Evolutionary conservation across 1,139 yeast genomes (phyloP), one percentile per base, ranked within the genome.

Genomic region (Blastobotrys persicus): DNA sequence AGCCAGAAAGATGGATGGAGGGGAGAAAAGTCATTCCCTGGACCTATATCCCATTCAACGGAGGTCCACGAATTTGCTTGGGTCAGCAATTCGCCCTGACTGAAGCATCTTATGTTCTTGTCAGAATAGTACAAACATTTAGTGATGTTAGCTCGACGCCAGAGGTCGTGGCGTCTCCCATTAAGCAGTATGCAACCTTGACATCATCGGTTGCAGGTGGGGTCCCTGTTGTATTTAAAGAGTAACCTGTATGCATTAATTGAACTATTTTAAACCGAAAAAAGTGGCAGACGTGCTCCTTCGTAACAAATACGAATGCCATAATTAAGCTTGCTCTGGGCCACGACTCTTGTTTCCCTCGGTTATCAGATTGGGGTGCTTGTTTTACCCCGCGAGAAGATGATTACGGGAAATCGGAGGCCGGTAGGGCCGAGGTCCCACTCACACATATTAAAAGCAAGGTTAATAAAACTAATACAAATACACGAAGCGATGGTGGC

Each of bases 11-110:
- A 56, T 78, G 82, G 82, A 54, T 51, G 11, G 59, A 54, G 20
- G 44, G 46, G 23, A 48, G 51, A 31, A 59, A 56, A 46, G 52
- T 56, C 14, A 55, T 38, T 4, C 38, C 59, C 16, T 67, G 71
- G 70, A 65, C 61, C n/a, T 67, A 61, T 49, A 50, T 65, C 31
- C 70, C 70, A 2, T 78, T 78, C 68, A 79, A 79, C 57, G 83
- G 83, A 34, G 83, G 83, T 14, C 83, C 83, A 38, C 68, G 83
- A 52, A 78, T 78, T 53, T 79, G 83, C 55, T 66, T 79, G 49
- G 83, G 83, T 19, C 83, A 79, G 64, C 83, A 78, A 60, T 77
- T 75, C 63, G 83, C 82, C 2, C 70, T 79, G 51, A 78, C 82
- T 7, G 83, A 79, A 63, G 77, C 79, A 11, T 67, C 77, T 2